Evolutionary conservation across 228 moss, liverwort and hornwort genomes (phyloP).

Genomic region (Sphagnum fallax): DNA sequence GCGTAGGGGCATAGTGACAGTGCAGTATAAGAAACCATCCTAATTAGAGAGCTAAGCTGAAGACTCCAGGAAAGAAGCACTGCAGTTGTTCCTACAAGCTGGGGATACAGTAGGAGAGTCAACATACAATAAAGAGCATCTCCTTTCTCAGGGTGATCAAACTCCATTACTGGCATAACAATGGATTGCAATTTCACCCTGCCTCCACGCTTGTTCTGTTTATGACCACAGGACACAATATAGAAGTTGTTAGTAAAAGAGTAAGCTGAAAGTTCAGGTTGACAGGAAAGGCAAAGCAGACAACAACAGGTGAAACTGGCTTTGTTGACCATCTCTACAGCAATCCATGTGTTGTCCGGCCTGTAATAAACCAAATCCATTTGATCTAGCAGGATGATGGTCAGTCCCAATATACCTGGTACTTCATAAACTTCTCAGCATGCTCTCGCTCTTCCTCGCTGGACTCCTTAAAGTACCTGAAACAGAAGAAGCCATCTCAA

Average conservation of each 20-base stretch:
- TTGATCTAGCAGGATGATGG: no score
- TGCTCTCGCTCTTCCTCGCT: conserved; percentile 86
- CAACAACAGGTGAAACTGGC: no score
- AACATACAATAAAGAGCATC: conserved; percentile 78
- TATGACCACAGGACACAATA: no score
- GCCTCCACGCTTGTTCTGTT: conserved; percentile 87
- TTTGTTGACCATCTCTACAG: no score
- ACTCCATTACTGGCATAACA: conserved; percentile 62
- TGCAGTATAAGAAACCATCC: no score
- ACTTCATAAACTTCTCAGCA: conserved; percentile 88
- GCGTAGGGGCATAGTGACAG: no score
- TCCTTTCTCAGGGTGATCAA: conserved; percentile 75
- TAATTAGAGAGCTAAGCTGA: background rate
- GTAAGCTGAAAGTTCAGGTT: no score
- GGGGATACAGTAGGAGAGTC: background rate
- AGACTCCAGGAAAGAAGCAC: no score
- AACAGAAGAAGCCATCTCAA: background rate
- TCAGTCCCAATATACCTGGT: conserved; percentile 42
- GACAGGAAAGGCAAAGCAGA: no score
- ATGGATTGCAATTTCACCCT: conserved; percentile 70
- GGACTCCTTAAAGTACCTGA: conserved; percentile 68
- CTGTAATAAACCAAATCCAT: no score
- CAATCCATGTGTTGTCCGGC: no score
- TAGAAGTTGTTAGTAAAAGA: no score
- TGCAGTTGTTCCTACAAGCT: background rate